Evolutionary conservation across 2,329 filamentous ascomycete species (phyloP), one percentile per base, ranked within the genome.

Genomic region (Ophidiomyces ophidiicola): DNA sequence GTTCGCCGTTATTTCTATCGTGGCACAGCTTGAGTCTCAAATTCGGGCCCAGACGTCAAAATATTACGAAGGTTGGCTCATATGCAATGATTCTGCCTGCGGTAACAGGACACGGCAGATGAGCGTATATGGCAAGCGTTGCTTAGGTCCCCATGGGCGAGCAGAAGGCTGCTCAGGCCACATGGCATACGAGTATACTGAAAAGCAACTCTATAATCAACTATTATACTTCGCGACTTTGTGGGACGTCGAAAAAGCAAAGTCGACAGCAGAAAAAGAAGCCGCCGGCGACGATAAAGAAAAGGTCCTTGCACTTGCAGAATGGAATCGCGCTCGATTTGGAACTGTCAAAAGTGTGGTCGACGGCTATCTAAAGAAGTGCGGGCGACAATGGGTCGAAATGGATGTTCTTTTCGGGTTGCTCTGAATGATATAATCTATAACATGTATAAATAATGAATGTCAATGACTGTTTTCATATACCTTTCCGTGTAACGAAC

Each of bases 171-270:
- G 90, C 58, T 66, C 78, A 3, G 90, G 90, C 14, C 76, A 76
- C 35, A 96, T 98, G 87, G 68, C 74, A 15, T 94, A 87, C 57
- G 86, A 92, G 63, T 80, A 83, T 54, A 71, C 74, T 1, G 90
- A 96, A 64, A 88, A 90, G 63, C 80, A 81, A 53, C 72, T 96
- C 43, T 96, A 94, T 65, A 96, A 93, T 59, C 90, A 98, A 63
- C 69, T 98, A 28, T 65, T 96, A 39, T 98, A 94, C 64, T 82
- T 87, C 57, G 74, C 81, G 20, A 72, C 72, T 34, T 63, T 96
- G 40, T 98, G 86, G 69, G 87, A 98, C 60, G 81, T 92, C 2
- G 87, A 96, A 46, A 85, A 83, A 62, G 81, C 81, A 10, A 74
- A 75, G 47, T 53, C 52, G 32, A 66, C 61, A n/a, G 63, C 64